These are phyloP conservation scores for Mycena leptocephala DNA, from an alignment of 768 basidiomycete genomes.

Conservation along the genomic window DNA sequence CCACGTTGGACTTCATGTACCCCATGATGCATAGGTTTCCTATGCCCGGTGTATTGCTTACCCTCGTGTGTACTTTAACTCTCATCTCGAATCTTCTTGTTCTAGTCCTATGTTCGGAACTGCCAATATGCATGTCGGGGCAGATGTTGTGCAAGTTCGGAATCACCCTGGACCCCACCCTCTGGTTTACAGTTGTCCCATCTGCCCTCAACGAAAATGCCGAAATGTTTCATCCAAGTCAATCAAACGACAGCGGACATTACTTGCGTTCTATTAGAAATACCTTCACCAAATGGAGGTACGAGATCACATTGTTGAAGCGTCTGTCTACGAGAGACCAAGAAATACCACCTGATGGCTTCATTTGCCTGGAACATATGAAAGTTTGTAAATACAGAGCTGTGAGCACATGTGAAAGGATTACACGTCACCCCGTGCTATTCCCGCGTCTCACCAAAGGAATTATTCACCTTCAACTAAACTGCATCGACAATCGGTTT, in stretches of 20 bases:
- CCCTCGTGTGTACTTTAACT: constrained; percentile 2
- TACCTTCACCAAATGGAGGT: background rate
- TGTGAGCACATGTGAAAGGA: background rate
- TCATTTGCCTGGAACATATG: background rate
- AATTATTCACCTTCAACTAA: background rate
- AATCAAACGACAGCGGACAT: background rate
- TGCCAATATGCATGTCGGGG: background rate
- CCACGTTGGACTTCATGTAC: background rate
- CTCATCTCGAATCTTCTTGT: constrained; percentile 5
- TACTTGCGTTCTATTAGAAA: background rate
- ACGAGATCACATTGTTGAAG: background rate
- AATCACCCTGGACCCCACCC: background rate
- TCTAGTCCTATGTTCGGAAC: background rate
- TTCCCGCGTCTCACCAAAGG: background rate
- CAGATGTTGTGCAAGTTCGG: background rate
- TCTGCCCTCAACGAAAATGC: background rate
- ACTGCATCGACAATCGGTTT: background rate
- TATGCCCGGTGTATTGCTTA: background rate
- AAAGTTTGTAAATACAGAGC: background rate
- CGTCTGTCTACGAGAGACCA: background rate
- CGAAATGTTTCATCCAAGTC: background rate
- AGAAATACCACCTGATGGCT: background rate
- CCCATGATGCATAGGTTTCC: background rate
- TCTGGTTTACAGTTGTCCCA: constrained; percentile 2
- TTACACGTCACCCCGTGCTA: background rate